A percentile compares a stretch with the other conserved stretches of the same genome.
These are phyloP conservation scores for Trichoderma aggressivum DNA, from an alignment of 2,329 filamentous ascomycete genomes.

Conservation along the genomic window DNA sequence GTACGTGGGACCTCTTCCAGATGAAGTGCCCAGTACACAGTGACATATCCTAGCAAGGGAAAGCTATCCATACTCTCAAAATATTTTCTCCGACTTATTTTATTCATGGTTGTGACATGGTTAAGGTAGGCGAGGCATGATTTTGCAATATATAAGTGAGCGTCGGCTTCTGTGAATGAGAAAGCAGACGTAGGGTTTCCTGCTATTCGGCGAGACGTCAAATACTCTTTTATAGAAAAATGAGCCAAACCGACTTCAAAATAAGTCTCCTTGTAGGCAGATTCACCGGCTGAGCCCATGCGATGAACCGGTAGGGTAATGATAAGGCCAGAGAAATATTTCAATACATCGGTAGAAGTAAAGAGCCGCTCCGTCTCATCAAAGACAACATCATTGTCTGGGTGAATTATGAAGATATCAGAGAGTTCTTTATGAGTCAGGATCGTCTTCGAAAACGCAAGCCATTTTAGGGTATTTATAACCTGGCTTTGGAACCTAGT, in stretches of 20 bases:
- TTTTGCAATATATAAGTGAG: background rate
- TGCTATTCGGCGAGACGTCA: background rate
- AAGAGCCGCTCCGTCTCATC: background rate
- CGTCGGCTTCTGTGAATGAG: background rate
- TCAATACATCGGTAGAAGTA: background rate
- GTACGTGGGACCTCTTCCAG: background rate
- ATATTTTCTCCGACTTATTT: background rate
- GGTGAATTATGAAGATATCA: background rate
- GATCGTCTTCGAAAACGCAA: background rate
- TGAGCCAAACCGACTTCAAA: background rate
- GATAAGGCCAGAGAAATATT: background rate
- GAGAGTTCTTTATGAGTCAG: background rate
- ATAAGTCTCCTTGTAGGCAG: no score
- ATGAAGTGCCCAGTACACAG: background rate
- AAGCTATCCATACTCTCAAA: rapidly evolving
- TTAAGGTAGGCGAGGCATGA: background rate
- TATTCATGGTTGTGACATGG: rapidly evolving
- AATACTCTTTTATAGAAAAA: background rate
- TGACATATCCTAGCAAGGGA: background rate
- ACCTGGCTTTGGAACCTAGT: background rate
- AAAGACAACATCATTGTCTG: background rate
- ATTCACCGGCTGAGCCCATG: no score
- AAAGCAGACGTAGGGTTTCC: background rate
- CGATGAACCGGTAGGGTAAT: background rate
- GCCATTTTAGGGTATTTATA: background rate